Evolutionary conservation across 192 early-diverging fungal species (phyloP).

Genomic region (Paraglomus occultum): DNA sequence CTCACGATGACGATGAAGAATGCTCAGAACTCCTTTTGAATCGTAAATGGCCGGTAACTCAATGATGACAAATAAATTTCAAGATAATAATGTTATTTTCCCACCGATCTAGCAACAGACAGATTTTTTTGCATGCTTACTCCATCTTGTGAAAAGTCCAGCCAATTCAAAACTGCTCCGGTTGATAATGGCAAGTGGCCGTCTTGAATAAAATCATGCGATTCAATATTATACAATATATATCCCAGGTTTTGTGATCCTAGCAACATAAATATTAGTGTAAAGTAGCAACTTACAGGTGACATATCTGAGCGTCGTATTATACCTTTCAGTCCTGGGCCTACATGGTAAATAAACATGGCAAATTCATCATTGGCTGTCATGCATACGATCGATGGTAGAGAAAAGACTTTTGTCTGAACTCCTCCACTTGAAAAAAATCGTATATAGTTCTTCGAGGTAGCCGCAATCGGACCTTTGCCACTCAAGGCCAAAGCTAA

Average conservation of each 20-base stretch:
- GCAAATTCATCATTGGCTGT: constrained; percentile 41
- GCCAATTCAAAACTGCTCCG: constrained; percentile 67
- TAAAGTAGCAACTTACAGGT: not conserved
- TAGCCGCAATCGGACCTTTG: constrained; percentile 66
- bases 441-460: constrained; percentile 72
- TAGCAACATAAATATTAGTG: not conserved
- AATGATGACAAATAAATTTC: constrained; percentile 2
- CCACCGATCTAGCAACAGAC: not conserved
- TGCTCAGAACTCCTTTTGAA: constrained; percentile 70
- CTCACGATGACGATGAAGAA: constrained; percentile 69
- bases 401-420: constrained; percentile 68
- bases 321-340: constrained; percentile 35
- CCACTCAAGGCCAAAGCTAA: constrained; percentile 72
- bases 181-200: constrained; percentile 66
- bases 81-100: constrained; percentile 15
- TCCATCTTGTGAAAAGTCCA: constrained; percentile 79
- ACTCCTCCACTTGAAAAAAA: constrained; percentile 77
- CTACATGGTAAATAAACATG: constrained; percentile 38
- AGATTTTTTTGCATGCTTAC: constrained; percentile 36
- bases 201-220: constrained; percentile 48
- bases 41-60: constrained; percentile 77
- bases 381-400: constrained; percentile 53
- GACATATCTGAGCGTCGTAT: constrained; percentile 31
- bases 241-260: constrained; percentile 60
- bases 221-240: constrained; percentile 59